These are phyloP conservation scores for Colletotrichum musae DNA, from an alignment of 2,329 filamentous ascomycete species.

Conservation along the genomic window DNA sequence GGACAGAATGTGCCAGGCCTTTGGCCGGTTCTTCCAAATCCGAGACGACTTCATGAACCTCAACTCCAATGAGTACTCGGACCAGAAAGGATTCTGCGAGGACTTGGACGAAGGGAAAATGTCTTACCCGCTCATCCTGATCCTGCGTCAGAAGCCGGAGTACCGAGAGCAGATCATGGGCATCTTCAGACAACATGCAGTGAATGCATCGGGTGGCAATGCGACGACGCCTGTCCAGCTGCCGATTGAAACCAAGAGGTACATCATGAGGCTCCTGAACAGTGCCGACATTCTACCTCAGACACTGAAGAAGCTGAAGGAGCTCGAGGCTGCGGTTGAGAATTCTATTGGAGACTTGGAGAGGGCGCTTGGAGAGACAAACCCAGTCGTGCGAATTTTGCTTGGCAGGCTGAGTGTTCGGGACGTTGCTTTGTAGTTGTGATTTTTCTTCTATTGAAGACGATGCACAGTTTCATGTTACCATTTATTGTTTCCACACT, in stretches of 20 bases:
- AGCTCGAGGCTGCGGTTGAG: slow-evolving; percentile 17
- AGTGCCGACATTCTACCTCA: neutral
- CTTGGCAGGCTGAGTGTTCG: slow-evolving; percentile 24
- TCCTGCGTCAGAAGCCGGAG: neutral
- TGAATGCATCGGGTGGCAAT: neutral
- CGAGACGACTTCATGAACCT: slow-evolving; percentile 53
- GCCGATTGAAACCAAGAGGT: slow-evolving; percentile 5
- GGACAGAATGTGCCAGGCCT: slow-evolving; percentile 25
- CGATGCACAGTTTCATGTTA: too few relatives aligned
- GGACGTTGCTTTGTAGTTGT: neutral
- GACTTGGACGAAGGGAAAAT: slow-evolving; percentile 60
- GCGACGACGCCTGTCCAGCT: neutral
- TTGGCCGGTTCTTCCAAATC: slow-evolving; percentile 52
- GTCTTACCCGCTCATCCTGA: slow-evolving; percentile 51
- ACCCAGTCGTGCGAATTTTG: slow-evolving; percentile 24
- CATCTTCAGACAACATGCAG: slow-evolving; percentile 12
- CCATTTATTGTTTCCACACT: too few relatives aligned
- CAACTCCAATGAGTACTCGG: slow-evolving; percentile 49
- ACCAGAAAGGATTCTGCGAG: slow-evolving; percentile 57
- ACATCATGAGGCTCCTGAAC: slow-evolving; percentile 12
- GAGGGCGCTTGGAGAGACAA: neutral
- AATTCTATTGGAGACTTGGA: slow-evolving; percentile 1
- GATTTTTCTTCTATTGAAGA: neutral
- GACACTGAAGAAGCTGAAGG: neutral
- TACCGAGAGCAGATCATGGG: slow-evolving; percentile 15